phyloP scores from a whole-genome alignment of 192 early-diverging fungal species.

The Kickxella alabastrina region DNA sequence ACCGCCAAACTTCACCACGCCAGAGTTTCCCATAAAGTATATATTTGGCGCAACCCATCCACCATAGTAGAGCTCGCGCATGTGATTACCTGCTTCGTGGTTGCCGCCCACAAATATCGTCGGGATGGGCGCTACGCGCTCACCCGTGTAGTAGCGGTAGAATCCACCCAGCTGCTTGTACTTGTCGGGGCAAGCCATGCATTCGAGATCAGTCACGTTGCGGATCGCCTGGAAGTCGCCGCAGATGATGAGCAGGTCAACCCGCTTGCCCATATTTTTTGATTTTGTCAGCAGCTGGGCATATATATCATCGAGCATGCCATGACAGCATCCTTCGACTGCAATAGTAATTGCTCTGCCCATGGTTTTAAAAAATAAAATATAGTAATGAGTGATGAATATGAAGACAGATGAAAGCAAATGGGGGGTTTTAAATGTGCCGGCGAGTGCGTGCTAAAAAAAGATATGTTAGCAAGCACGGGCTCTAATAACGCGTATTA shows the following conservation, averaged over 20 bases:
- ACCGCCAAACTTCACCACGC: constrained; percentile 83
- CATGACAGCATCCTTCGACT: constrained; percentile 96
- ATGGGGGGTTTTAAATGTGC: no score
- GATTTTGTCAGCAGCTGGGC: constrained; percentile 52
- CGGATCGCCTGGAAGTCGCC: constrained; percentile 96
- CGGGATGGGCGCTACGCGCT: constrained; percentile 70
- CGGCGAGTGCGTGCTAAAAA: no score
- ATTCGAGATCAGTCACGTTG: constrained; percentile 75
- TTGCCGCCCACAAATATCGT: constrained; percentile 98
- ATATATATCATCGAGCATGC: constrained; percentile 90
- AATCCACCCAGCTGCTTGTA: constrained; percentile 82
- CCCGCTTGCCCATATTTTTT: constrained; percentile 54
- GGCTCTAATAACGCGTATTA: no score
- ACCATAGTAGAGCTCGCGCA: constrained; percentile 95
- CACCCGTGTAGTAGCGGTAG: constrained; percentile 90
- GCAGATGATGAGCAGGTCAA: constrained; percentile 93
- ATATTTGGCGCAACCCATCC: constrained; percentile 95
- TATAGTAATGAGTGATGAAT: not conserved
- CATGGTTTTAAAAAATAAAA: constrained; percentile 11
- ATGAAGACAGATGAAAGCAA: no score
- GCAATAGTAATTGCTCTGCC: constrained; percentile 61
- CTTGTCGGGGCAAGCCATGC: constrained; percentile 81
- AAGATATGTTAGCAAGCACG: no score
- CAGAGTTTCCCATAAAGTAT: constrained; percentile 84
- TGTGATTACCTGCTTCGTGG: constrained; percentile 92